Evolutionary conservation across 768 basidiomycete species (phyloP), one percentile per base, ranked within the genome.

Genomic region (Lentinula sp.): DNA sequence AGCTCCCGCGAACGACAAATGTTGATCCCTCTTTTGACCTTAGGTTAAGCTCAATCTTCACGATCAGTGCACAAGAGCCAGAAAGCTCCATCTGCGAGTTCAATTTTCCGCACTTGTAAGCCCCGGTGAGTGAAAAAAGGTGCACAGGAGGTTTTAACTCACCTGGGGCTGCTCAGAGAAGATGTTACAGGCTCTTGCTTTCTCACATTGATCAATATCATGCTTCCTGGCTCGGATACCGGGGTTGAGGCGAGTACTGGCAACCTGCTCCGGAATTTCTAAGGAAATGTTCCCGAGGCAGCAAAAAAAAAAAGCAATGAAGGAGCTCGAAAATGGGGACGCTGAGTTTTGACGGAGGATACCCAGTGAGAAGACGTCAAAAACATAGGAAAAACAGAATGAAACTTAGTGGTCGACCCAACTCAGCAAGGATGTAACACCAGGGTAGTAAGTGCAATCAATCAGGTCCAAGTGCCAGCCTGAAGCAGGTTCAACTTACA

Each of bases 1-100:
- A 43, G 55, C 55, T 56, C 55, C 55, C 55, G 55, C 55, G 55
- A 56, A 43, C 15, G 55, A 43, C 3, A 56, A 56, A 28, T 40
- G 52, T 56, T 43, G 53, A 37, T 39, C 53, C 34, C 37, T 43
- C 21, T 23, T 56, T 56, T 56, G 55, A 40, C 18, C 55, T 40
- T 56, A 43, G 39, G 40, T 56, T 43, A 56, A 56, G 55, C 39
- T 56, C 39, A 45, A n/a, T 43, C 23, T 56, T 43, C 18, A 32
- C 35, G 18, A 16, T 54, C 55, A 21, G 43, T 45, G 40, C 13
- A 10, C 6, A 46, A 10, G 7, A 13, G 6, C 21, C 21, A 21
- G 45, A 46, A 46, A 21, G 18, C 7, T 2, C 18, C 18, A 21
- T 46, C 18, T 23, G 21, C 6, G 7, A 21, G 21, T 7, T 23